Percentiles rank a stretch among this genome's conserved stretches.
These are phyloP conservation scores for Pestalotiopsis sp. DNA, from an alignment of 2,329 filamentous ascomycete genomes.

Conservation along the genomic window DNA sequence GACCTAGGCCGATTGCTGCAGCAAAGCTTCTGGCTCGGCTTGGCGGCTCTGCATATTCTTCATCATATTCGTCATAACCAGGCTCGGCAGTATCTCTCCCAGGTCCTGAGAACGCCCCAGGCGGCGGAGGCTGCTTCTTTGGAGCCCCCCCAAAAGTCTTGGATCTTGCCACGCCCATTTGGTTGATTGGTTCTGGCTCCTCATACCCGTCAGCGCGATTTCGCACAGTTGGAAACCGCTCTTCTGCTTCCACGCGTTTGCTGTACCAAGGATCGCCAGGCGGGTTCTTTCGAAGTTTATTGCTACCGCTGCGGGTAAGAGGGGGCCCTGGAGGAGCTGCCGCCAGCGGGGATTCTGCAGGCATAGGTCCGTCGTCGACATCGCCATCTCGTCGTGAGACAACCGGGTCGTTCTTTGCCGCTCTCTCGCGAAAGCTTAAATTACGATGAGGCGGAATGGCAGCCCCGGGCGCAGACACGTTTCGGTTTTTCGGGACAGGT, in stretches of 20 bases:
- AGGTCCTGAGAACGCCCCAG: constrained; percentile 22
- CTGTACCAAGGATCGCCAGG: constrained; percentile 51
- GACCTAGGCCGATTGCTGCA: constrained; percentile 22
- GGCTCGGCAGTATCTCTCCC: constrained; percentile 23
- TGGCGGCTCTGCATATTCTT: constrained; percentile 21
- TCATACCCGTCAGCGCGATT: constrained; percentile 12
- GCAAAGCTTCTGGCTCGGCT: constrained; percentile 22
- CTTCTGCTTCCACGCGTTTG: constrained; percentile 43
- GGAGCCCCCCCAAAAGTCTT: constrained; percentile 9
- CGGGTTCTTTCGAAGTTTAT: constrained; percentile 59
- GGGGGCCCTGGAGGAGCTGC: constrained; percentile 35
- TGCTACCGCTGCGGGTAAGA: constrained; percentile 51
- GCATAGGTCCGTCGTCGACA: constrained; percentile 22
- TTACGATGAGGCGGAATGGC: constrained; percentile 51
- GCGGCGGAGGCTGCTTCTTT: constrained; percentile 15
- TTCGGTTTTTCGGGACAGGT: constrained; percentile 24
- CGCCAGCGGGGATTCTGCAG: constrained; percentile 23
- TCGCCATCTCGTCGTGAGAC: constrained; percentile 30
- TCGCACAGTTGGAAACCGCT: constrained; percentile 26
- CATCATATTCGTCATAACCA: constrained; percentile 17
- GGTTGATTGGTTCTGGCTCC: not conserved
- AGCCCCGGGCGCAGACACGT: constrained; percentile 22
- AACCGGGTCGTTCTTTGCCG: constrained; percentile 44
- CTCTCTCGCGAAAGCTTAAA: constrained; percentile 61
- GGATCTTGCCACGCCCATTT: constrained; percentile 1